A percentile compares a stretch with the other conserved stretches of the same genome.
These are phyloP conservation scores for Fusarium pseudoanthophilum DNA, from an alignment of 2,329 filamentous ascomycete species.

Conservation along the genomic window DNA sequence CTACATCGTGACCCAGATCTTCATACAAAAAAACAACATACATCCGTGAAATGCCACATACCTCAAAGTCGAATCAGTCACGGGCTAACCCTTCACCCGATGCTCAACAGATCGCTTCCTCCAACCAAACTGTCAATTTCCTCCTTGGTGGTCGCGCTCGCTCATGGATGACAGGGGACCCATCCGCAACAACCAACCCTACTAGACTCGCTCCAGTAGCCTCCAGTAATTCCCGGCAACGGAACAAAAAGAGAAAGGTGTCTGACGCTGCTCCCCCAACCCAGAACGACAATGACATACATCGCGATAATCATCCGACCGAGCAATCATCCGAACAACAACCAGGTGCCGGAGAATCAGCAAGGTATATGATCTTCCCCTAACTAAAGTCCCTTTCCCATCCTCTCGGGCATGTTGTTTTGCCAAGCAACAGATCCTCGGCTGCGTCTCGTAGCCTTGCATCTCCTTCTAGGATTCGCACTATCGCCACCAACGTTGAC, in stretches of 20 bases:
- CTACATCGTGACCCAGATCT: slow-evolving; percentile 8
- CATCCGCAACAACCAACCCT: slow-evolving; percentile 13
- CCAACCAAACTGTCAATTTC: slow-evolving; percentile 55
- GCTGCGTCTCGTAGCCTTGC: slow-evolving; percentile 8
- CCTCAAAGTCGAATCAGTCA: slow-evolving; percentile 27
- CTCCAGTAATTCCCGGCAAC: slow-evolving; percentile 36
- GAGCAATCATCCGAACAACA: slow-evolving; percentile 20
- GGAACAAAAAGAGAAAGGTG: slow-evolving; percentile 27
- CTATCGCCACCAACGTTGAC: slow-evolving; percentile 2
- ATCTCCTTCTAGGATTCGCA: slow-evolving; percentile 1
- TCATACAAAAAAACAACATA: slow-evolving; percentile 7
- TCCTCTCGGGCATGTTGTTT: not conserved
- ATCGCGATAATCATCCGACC: slow-evolving; percentile 9
- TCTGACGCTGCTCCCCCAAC: slow-evolving; percentile 12
- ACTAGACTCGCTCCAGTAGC: slow-evolving; percentile 18
- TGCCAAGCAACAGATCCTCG: not conserved
- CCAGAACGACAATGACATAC: slow-evolving; percentile 24
- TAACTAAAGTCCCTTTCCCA: not conserved
- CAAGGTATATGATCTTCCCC: slow-evolving; percentile 17
- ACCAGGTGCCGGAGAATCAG: slow-evolving; percentile 13
- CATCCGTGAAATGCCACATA: slow-evolving; percentile 42
- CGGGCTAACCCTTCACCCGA: slow-evolving; percentile 28
- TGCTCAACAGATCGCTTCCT: slow-evolving; percentile 49
- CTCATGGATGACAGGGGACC: slow-evolving; percentile 44
- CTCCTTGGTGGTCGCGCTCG: slow-evolving; percentile 52